Conservation (phyloP, 768 basidiomycete species). For the Russula compacta region DNA sequence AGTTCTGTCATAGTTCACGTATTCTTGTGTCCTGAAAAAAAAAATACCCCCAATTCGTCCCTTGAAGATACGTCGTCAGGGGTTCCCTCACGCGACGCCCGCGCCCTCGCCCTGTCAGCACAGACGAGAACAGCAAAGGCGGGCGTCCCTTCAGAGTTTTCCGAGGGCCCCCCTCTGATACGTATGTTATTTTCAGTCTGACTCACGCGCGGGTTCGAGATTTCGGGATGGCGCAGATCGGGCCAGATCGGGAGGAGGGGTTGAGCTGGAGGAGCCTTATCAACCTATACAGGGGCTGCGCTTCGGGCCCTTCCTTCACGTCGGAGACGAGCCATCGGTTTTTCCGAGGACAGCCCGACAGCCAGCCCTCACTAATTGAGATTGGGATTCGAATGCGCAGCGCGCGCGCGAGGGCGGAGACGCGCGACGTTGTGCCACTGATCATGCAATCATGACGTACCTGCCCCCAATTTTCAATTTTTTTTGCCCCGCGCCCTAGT, state of each 20-base stretch:
- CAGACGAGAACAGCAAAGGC: no score
- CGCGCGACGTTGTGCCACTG: not conserved
- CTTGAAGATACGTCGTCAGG: conserved; percentile 2
- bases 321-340: conserved; percentile 17
- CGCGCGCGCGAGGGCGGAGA: not conserved
- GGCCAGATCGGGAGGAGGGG: conserved; percentile 13
- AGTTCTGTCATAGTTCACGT: not conserved
- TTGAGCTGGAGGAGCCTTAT: not conserved
- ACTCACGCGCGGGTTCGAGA: not conserved
- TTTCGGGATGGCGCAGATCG: conserved; percentile 11
- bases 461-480: not conserved
- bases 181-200: not conserved
- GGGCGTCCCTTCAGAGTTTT: not conserved
- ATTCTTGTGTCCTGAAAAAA: not conserved
- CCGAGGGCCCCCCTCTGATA: no score
- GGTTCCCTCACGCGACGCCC: no score
- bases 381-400: conserved; percentile 1
- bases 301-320: conserved; percentile 4
- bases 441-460: not conserved
- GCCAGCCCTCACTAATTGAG: no score
- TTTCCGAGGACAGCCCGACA: conserved; percentile 7
- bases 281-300: conserved; percentile 15
- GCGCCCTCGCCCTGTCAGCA: not conserved
- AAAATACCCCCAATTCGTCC: not conserved
- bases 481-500: conserved; percentile 5